These are phyloP conservation scores for Rhododendron henanense DNA, from an alignment of 148 eudicot genomes.

Conservation along the genomic window DNA sequence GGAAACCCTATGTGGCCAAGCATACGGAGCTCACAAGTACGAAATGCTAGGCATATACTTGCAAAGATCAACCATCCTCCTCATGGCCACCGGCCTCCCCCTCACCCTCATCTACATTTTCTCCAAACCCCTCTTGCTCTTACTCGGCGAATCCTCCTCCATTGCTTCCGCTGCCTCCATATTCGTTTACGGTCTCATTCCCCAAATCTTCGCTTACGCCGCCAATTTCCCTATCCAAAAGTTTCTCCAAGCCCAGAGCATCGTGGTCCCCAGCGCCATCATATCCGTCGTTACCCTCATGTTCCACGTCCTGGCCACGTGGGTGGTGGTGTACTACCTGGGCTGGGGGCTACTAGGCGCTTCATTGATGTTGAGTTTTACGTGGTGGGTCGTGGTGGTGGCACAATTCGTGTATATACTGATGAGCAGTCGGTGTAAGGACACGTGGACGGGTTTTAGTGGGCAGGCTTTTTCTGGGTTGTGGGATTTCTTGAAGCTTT, in stretches of 20 bases:
- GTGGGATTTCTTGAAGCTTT: slow-evolving; percentile 54
- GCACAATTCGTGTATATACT: slow-evolving; percentile 52
- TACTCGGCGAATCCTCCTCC: slow-evolving; percentile 35
- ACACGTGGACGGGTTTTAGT: slow-evolving; percentile 48
- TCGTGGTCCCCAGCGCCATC: slow-evolving; percentile 47
- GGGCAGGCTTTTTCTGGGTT: slow-evolving; percentile 44
- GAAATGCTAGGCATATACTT: slow-evolving; percentile 59
- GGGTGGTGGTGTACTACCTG: slow-evolving; percentile 37
- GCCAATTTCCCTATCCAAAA: slow-evolving; percentile 59
- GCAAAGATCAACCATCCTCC: slow-evolving; percentile 50
- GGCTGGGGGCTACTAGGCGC: slow-evolving; percentile 53
- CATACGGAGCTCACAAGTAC: slow-evolving; percentile 54
- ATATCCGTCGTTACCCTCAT: slow-evolving; percentile 43
- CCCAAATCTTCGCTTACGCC: slow-evolving; percentile 60
- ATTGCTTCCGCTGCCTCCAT: slow-evolving; percentile 35
- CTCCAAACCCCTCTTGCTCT: slow-evolving; percentile 31
- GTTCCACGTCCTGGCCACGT: slow-evolving; percentile 36
- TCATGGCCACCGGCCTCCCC: slow-evolving; percentile 38
- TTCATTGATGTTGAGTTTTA: slow-evolving; percentile 42
- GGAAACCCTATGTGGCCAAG: slow-evolving; percentile 71
- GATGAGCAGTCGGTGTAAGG: slow-evolving; percentile 32
- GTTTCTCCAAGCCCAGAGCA: slow-evolving; percentile 57
- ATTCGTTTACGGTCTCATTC: slow-evolving; percentile 65
- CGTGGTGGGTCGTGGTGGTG: slow-evolving; percentile 59
- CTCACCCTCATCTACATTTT: slow-evolving; percentile 37